phyloP scores from a whole-genome alignment of 1,284 basidiomycete species.

The Leccinum angustisporum region DNA sequence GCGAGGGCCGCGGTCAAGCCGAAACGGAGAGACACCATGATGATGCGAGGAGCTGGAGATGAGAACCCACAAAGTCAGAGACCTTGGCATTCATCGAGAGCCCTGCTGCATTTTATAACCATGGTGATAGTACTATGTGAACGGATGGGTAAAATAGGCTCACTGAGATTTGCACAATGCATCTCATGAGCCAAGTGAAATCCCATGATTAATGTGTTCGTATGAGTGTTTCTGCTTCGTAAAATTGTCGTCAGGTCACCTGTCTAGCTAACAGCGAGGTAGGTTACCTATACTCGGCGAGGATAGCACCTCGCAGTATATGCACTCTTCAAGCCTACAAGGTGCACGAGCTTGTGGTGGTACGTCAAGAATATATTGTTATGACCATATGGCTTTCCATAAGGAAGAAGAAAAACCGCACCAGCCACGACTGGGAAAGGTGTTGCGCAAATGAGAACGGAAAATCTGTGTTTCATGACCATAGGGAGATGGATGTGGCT shows the following conservation, averaged over 20 bases:
- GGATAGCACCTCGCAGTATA: not conserved
- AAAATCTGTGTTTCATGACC: not conserved
- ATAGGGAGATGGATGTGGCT: not conserved
- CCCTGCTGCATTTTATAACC: slow-evolving; percentile 1
- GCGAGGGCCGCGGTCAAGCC: not conserved
- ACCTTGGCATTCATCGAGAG: not conserved
- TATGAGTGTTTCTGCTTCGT: not conserved
- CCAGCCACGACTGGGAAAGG: not conserved
- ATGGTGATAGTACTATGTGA: not conserved
- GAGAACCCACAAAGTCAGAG: not conserved
- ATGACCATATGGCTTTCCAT: not conserved
- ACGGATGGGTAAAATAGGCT: not conserved
- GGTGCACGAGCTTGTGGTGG: not conserved
- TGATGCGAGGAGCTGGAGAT: not conserved
- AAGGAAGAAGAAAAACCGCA: not conserved
- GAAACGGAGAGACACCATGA: slow-evolving; percentile 5
- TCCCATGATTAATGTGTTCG: not conserved
- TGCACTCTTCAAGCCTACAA: not conserved
- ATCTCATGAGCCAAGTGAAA: not conserved
- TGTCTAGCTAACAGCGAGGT: not conserved
- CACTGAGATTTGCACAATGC: not conserved
- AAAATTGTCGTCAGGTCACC: not conserved
- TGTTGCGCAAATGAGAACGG: not conserved
- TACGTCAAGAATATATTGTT: not conserved
- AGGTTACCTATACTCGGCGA: too few species aligned